Evolutionary conservation across 768 basidiomycete species (phyloP), one percentile per base, ranked within the genome.

Genomic region (Trametes cubensis): DNA sequence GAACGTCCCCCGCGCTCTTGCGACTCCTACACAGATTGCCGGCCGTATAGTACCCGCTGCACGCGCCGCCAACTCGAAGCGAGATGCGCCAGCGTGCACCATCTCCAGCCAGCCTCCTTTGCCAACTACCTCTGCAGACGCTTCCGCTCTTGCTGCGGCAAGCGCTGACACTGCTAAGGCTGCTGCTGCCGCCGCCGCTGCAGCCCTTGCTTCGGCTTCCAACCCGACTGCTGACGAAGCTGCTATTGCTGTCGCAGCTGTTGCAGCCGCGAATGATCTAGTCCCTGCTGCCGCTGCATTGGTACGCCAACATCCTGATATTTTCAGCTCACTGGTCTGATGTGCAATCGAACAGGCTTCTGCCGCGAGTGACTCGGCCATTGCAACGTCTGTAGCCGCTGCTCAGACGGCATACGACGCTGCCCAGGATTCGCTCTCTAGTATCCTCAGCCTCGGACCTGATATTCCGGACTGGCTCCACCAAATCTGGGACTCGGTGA

Each of bases 261-360:
- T 49, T 3, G 23, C 38, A 13, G 56, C 56, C 17, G 56, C 56
- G 7, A 26, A 40, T 26, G 47, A 47, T 8, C 56, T 58, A 17
- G 56, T 6, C 0, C 56, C 56, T 17, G 56, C 48, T 11, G 56
- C 56, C 2, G 56, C 46, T 7, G 56, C 56, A 21, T 21, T 58
- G 47, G 56, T 58, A 49, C 30, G 56, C 28, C 10, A 8, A 41
- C 15, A 4, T 13, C 3, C 41, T 28, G 3, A 41, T 28, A 3
- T 4, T 28, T 7, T 4, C 28, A 28, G 28, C 28, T 28, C 28
- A 28, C 28, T 4, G 30, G 11, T 47, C 6, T 21, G 23, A 6
- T 10, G 3, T 20, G 3, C 4, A 2, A 15, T 7, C 28, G 28
- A 28, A 28, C 7, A 49, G 56, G 56, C 56, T 2, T 21, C 47